These are phyloP conservation scores for Sindora glabra DNA, from an alignment of 306 rosid species.

Conservation along the genomic window DNA sequence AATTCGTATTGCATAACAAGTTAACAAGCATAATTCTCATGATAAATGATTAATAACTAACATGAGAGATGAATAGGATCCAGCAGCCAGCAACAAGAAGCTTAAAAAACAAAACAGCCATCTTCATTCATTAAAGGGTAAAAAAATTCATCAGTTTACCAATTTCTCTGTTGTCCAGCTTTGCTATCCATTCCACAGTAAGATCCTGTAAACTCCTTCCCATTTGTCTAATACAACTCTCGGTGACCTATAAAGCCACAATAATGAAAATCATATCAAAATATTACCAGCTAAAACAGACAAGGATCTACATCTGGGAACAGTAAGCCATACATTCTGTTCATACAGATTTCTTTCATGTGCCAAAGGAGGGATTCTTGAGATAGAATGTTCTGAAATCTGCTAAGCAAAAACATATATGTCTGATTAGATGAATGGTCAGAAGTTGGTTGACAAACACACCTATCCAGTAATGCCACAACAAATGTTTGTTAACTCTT, in stretches of 20 bases:
- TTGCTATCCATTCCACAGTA: conserved; percentile 60
- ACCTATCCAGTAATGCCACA: not conserved
- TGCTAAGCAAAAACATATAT: conserved; percentile 22
- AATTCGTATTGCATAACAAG: not conserved
- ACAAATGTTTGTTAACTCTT: no score
- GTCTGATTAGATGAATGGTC: not conserved
- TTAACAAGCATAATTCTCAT: not conserved
- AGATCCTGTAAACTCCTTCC: conserved; percentile 80
- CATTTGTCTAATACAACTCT: conserved; percentile 64
- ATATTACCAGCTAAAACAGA: not conserved
- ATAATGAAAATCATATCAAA: not conserved
- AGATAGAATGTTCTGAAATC: conserved; percentile 50
- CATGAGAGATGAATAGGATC: not conserved
- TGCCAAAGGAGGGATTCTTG: conserved; percentile 51
- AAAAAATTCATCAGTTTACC: conserved; percentile 28
- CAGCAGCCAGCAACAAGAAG: not conserved
- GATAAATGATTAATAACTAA: not conserved
- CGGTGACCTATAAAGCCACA: conserved; percentile 52
- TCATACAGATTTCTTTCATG: conserved; percentile 83
- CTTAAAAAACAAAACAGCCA: not conserved
- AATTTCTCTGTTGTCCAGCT: conserved; percentile 60
- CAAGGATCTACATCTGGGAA: not conserved
- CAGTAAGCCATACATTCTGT: conserved; percentile 39
- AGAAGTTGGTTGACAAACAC: conserved; percentile 9
- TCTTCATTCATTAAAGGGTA: not conserved